Conservation (phyloP, 306 rosid species). For the Corylus americana region DNA sequence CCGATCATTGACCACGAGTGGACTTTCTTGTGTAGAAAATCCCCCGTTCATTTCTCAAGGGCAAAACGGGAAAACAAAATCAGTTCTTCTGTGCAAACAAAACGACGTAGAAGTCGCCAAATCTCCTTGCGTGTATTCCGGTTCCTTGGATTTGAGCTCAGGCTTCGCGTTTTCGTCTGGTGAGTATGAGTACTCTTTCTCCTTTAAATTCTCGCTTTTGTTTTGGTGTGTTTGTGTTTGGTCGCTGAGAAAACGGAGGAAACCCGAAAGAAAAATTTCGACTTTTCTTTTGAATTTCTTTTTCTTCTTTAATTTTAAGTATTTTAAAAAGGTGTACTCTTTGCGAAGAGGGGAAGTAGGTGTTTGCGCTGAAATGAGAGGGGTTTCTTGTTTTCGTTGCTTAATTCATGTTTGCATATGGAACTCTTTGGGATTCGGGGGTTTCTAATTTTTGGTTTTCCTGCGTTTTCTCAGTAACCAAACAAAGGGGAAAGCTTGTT, state of each 20-base stretch:
- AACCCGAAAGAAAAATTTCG: background rate
- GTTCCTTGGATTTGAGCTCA: constrained; percentile 14
- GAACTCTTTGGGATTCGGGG: background rate
- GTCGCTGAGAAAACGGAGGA: constrained; percentile 2
- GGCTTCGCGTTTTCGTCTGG: constrained; percentile 24
- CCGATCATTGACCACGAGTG: background rate
- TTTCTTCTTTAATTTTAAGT: background rate
- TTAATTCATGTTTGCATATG: background rate
- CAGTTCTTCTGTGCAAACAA: background rate
- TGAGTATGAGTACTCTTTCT: constrained; percentile 10
- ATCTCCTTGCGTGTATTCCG: background rate
- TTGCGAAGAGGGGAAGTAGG: background rate
- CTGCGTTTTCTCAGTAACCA: background rate
- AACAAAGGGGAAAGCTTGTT: background rate
- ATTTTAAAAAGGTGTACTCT: background rate
- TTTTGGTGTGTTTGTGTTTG: constrained; percentile 1
- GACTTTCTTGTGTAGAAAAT: background rate
- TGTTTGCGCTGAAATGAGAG: constrained; percentile 5
- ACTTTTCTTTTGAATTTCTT: too few species aligned
- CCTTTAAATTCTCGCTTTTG: background rate
- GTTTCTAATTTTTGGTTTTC: background rate
- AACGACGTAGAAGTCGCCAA: background rate
- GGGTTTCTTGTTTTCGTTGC: background rate
- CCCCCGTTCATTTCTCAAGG: background rate
- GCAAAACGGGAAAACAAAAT: constrained; percentile 25